Evolutionary conservation across 2,329 filamentous ascomycete genomes (phyloP), one percentile per base, ranked within the genome.

Genomic region (Aspergillus cejpii): DNA sequence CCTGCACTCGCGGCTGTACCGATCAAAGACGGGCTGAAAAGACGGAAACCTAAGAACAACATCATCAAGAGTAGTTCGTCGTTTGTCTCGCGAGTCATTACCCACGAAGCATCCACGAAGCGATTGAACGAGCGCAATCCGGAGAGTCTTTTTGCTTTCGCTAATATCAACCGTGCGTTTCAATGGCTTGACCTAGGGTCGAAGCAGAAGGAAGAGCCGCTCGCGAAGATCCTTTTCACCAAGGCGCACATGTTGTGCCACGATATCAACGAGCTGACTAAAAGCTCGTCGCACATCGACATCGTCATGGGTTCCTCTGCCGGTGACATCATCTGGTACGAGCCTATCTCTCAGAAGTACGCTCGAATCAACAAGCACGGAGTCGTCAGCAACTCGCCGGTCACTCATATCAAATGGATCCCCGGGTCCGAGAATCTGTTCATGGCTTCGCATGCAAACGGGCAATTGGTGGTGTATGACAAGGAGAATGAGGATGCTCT

Each of bases 21-120:
- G 41, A 74, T 87, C 59, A 87, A 90, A 59, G 77, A 79, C 31
- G 71, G 72, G 7, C 63, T 73, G 19, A 96, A 96, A 74, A 79
- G 81, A 63, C 80, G 84, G 61, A 98, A 98, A 66, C 92, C 92
- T 2, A 98, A 97, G 76, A 97, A 91, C 69, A 97, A 94, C 66
- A 92, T 98, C 66, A 83, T 91, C 41, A 98, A 98, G 74, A 97
- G 89, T 71, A 97, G 95, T 67, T 98, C 92, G 7, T 95, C 91
- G 0, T 98, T 96, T 62, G 92, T 98, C 23, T 96, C 91, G n/a
- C 76, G 92, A 43, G 91, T 96, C 24, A 95, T 97, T 52, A 83
- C 89, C 12, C 87, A 95, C 59, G 92, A 98, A 58, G 76, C 77
- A 3, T 68, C 94, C 43, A 76, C 78, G 17, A 94, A 92, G 68